These are phyloP conservation scores for Actinomortierella wolfii DNA, from an alignment of 371 early-diverging fungal genomes.

Conservation along the genomic window DNA sequence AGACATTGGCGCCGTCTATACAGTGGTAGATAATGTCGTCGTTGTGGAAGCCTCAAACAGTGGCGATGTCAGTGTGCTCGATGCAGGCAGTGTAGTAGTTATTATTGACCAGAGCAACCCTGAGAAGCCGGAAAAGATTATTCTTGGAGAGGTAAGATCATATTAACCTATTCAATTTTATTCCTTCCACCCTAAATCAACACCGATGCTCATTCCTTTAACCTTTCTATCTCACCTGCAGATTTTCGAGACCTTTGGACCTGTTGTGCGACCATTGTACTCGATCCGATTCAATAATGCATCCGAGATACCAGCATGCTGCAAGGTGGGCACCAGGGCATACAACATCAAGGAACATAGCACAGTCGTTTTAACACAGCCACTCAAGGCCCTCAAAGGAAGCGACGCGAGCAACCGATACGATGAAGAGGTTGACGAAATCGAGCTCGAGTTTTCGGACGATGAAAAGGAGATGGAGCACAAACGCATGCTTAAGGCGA, in stretches of 20 bases:
- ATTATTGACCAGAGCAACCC: slow-evolving; percentile 15
- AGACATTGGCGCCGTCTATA: slow-evolving; percentile 69
- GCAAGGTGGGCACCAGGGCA: slow-evolving; percentile 59
- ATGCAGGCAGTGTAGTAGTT: slow-evolving; percentile 78
- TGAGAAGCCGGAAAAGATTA: slow-evolving; percentile 53
- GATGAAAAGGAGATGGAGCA: slow-evolving; percentile 79
- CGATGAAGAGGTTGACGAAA: slow-evolving; percentile 89
- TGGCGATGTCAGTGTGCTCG: slow-evolving; percentile 67
- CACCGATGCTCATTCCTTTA: neutral
- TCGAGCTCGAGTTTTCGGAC: slow-evolving; percentile 86
- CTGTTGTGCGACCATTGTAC: slow-evolving; percentile 83
- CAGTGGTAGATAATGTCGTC: slow-evolving; percentile 77
- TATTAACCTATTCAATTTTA: no score
- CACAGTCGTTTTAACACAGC: slow-evolving; percentile 68
- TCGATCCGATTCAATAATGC: slow-evolving; percentile 73
- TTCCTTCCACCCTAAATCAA: neutral
- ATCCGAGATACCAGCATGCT: slow-evolving; percentile 58
- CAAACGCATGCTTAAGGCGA: slow-evolving; percentile 51
- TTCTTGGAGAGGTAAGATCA: slow-evolving; percentile 71
- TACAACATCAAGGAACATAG: slow-evolving; percentile 69
- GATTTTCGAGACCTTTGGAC: slow-evolving; percentile 95
- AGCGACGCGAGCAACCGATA: slow-evolving; percentile 91
- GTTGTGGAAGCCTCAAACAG: slow-evolving; percentile 65
- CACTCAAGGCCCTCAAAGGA: slow-evolving; percentile 72
- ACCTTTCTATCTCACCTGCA: slow-evolving; percentile 14